These are phyloP conservation scores for Tagetes erecta DNA, from an alignment of 129 eudicot species.

Conservation along the genomic window DNA sequence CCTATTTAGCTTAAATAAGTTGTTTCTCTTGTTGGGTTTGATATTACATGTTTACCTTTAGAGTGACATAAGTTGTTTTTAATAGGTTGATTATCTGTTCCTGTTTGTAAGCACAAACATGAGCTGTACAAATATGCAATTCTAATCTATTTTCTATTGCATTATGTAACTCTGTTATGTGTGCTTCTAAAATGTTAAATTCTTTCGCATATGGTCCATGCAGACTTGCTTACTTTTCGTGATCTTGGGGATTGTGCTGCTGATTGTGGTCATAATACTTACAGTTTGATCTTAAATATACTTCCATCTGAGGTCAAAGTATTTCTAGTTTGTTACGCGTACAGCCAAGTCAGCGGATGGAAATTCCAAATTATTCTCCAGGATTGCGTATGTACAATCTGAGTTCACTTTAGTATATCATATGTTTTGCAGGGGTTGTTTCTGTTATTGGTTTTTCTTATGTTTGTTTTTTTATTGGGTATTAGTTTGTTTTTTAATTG, in stretches of 20 bases:
- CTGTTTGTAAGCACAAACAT: neutral
- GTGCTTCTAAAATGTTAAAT: neutral
- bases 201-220: slow-evolving; percentile 16
- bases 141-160: slow-evolving; percentile 1
- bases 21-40: neutral
- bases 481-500: slow-evolving; percentile 15
- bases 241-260: slow-evolving; percentile 83
- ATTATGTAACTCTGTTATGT: neutral
- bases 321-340: neutral
- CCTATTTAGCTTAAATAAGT: neutral
- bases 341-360: neutral
- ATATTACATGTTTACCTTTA: neutral
- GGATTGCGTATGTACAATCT: slow-evolving; percentile 25
- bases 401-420: slow-evolving; percentile 1
- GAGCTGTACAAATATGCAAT: neutral
- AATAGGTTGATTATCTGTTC: neutral
- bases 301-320: slow-evolving; percentile 11
- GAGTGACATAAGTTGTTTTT: neutral
- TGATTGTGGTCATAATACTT: slow-evolving; percentile 71
- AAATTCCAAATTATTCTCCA: neutral
- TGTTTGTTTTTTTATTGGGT: neutral
- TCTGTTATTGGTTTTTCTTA: slow-evolving; percentile 13
- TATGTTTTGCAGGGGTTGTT: slow-evolving; percentile 29
- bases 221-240: slow-evolving; percentile 95
- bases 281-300: slow-evolving; percentile 44